Conservation (phyloP, 768 basidiomycete genomes). For the Lactifluus subvellereus region DNA sequence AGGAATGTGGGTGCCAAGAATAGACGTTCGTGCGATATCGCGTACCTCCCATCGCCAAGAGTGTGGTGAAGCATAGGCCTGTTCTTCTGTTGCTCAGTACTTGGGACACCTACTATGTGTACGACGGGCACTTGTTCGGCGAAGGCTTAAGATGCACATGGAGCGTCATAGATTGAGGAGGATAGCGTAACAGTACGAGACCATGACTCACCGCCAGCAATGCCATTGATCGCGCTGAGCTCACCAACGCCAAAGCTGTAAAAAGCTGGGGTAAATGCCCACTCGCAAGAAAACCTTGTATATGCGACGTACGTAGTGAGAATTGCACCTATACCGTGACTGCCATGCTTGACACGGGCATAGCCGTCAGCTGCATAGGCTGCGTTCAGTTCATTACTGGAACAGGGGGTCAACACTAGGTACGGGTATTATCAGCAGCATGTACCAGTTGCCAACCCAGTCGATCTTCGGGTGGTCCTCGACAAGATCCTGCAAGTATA, state of each 20-base stretch:
- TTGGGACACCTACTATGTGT: slow-evolving; percentile 82
- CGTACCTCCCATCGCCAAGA: slow-evolving; percentile 71
- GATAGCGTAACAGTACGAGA: neutral
- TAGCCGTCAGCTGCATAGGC: slow-evolving; percentile 93
- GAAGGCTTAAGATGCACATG: slow-evolving; percentile 44
- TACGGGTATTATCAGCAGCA: neutral
- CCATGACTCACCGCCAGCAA: slow-evolving; percentile 55
- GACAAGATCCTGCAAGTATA: slow-evolving; percentile 58
- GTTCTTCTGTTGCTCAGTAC: slow-evolving; percentile 61
- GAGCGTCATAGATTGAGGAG: neutral
- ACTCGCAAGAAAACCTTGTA: neutral
- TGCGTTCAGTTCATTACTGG: slow-evolving; percentile 78
- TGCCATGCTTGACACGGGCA: slow-evolving; percentile 73
- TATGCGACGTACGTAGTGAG: slow-evolving; percentile 58
- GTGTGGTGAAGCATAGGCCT: slow-evolving; percentile 84
- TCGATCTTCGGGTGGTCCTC: slow-evolving; percentile 72
- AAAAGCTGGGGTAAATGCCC: neutral
- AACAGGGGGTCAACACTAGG: slow-evolving; percentile 6
- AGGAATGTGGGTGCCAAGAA: neutral
- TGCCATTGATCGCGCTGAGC: slow-evolving; percentile 78
- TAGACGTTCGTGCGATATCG: neutral
- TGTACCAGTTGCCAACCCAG: slow-evolving; percentile 85
- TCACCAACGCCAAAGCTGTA: slow-evolving; percentile 89
- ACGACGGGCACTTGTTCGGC: slow-evolving; percentile 88
- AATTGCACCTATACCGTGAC: slow-evolving; percentile 53